A percentile compares a stretch with the other conserved stretches of the same genome.
Conservation (phyloP, 495 filamentous ascomycete species). For the Trichoderma asperelloides region DNA sequence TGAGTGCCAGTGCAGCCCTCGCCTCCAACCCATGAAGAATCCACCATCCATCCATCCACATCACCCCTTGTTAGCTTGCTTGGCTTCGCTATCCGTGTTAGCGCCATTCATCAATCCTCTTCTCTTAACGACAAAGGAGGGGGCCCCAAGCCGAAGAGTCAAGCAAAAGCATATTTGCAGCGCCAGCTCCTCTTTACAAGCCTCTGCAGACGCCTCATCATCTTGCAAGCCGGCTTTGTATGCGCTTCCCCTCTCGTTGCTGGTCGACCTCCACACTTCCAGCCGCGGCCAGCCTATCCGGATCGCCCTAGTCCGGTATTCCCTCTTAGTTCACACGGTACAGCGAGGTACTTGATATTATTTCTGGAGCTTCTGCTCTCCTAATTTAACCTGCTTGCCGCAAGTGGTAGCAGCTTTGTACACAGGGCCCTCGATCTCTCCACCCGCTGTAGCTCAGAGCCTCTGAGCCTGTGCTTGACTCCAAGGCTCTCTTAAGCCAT, state of each 20-base stretch:
- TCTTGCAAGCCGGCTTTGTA: background rate
- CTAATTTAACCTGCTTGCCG: background rate
- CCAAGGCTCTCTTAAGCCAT: no score
- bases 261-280: background rate
- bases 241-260: background rate
- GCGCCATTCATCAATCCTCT: background rate
- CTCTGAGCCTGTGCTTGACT: no score
- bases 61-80: background rate
- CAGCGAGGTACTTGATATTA: background rate
- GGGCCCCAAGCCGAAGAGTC: background rate
- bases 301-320: background rate
- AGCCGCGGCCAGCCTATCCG: conserved; percentile 4
- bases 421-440: background rate
- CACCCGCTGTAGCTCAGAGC: no score
- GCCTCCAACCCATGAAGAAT: background rate
- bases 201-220: conserved; percentile 1
- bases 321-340: background rate
- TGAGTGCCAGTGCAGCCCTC: background rate
- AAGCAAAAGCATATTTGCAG: conserved; percentile 1
- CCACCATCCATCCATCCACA: background rate
- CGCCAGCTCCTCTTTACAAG: conserved; percentile 1
- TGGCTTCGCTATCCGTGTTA: background rate
- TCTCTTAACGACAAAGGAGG: background rate
- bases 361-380: background rate
- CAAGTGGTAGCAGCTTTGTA: background rate